phyloP scores from a whole-genome alignment of 345 rosid genomes.

The Gossypium turneri region DNA sequence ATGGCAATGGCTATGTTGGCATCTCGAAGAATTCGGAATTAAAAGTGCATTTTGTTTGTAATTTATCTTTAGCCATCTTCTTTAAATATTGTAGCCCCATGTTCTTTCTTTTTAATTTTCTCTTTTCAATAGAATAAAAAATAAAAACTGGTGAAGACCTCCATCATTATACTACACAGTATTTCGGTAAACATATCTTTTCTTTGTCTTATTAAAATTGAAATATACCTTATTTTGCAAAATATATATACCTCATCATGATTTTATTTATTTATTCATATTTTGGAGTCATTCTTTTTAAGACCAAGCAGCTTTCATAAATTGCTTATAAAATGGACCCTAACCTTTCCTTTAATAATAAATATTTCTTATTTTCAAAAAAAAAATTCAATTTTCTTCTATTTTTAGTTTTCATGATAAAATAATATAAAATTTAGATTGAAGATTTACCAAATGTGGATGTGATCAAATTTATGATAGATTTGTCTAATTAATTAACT shows the following conservation, averaged over 20 bases:
- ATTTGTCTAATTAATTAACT: too few relatives aligned
- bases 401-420: background rate
- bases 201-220: conserved; percentile 1
- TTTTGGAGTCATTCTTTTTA: background rate
- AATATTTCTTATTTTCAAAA: background rate
- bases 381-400: too few relatives aligned
- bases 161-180: background rate
- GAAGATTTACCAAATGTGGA: background rate
- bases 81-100: background rate
- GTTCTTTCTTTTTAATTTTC: background rate
- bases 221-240: background rate
- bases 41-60: background rate
- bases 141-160: background rate
- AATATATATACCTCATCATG: too few relatives aligned
- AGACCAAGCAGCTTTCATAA: background rate
- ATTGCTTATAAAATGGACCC: background rate
- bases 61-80: background rate
- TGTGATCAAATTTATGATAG: background rate
- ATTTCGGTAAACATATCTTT: background rate
- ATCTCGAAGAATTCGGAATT: too few relatives aligned
- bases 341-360: background rate
- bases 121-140: conserved; percentile 2
- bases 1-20: too few relatives aligned
- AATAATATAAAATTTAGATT: background rate
- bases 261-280: background rate